Evolutionary conservation across 2,329 filamentous ascomycete species (phyloP), one percentile per base, ranked within the genome.

Genomic region (Aureobasidium lini): DNA sequence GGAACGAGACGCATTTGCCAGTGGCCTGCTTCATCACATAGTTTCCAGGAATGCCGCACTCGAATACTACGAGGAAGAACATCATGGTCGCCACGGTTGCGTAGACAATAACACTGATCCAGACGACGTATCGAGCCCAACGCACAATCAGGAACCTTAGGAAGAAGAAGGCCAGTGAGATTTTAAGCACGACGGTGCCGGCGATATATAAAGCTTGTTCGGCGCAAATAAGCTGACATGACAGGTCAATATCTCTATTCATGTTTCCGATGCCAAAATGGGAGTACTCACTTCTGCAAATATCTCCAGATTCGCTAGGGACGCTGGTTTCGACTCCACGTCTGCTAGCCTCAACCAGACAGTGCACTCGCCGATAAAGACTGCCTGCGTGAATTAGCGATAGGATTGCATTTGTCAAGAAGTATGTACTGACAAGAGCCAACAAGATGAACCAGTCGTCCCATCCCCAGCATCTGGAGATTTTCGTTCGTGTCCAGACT

Each of bases 161-260:
- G 65, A 77, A 77, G 68, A 77, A 77, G 31, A 78, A 64, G 6
- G 70, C 74, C 4, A 79, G 63, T 1, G 76, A 76, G 29, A 77
- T 71, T 61, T 78, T 79, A 57, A 77, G 65, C 9, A 71, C 62
- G 61, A 75, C 70, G 63, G 75, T 73, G 0, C 74, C 70, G 8
- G 71, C 54, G 36, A 76, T 62, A 62, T 79, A 78, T 1, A 73
- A 67, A 8, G 65, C 66, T 59, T 77, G 71, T 46, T 69, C 67
- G 1, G 71, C 61, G 16, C 68, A 37, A 6, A 67, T 61, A 52
- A 66, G 63, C 67, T 70, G 47, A 3, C 6, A 11, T 13, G 32
- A 28, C 18, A 28, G 15, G 32, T 39, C 7, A 39, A 23, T 29
- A 6, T 40, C 15, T 6, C 8, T 9, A 3, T 4, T 32, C 8